Evolutionary conservation across 495 filamentous ascomycete species (phyloP), one percentile per base, ranked within the genome.

Genomic region (Aspergillus wentii): DNA sequence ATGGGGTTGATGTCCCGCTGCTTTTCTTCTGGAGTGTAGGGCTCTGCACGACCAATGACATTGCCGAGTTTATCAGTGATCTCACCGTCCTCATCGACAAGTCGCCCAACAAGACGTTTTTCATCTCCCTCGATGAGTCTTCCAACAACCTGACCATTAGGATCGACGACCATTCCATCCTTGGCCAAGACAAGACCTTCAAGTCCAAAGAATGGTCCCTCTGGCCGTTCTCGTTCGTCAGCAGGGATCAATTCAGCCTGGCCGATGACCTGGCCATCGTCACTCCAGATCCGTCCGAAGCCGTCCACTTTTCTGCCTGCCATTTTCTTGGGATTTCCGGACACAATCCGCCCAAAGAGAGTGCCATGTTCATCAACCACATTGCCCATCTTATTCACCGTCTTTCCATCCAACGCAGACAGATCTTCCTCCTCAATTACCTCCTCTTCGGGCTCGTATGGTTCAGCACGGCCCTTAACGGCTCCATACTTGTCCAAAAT

Each of bases 71-170:
- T 76, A 62, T 89, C 85, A 35, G 77, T 62, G 17, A 90, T 71
- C 32, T 90, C 85, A 13, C 85, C 85, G 44, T 88, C 83, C 36
- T 82, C 79, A 47, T 90, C 85, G n/a, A 88, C 83, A 1, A 68
- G 56, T 38, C 85, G 82, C 13, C 85, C 85, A 16, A 75, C 66
- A 8, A 90, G 72, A 14, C 72, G 59, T 54, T 83, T 74, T 31
- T 69, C 45, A 42, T 90, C 84, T 7, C 85, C 85, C 16, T 77
- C 69, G 26, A 73, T 66, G 5, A 91, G 65, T 14, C 80, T 69
- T 16, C 85, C 85, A 30, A 88, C 74, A 25, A 86, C 69, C 17
- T 75, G 68, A 10, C 80, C 85, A 21, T 64, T 48, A 5, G 65
- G 43, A 26, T 83, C 75, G 17, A 72, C 64, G 34, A 90, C 66